Evolutionary conservation across 441 rosid species (phyloP), one percentile per base, ranked within the genome.

Genomic region (Viola pubescens): DNA sequence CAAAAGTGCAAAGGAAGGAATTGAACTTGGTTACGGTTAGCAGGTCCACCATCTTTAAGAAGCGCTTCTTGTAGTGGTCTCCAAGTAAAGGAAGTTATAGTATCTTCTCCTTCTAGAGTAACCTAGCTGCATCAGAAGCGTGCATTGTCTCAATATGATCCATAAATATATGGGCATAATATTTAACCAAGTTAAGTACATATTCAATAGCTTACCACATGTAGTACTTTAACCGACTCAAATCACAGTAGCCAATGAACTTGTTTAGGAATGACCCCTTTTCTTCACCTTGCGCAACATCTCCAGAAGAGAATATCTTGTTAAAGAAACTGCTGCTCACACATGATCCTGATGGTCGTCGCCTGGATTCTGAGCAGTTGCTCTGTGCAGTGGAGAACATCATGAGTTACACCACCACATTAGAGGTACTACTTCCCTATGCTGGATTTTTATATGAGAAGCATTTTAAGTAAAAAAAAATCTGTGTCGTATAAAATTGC

Each of bases 261-360:
- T 61, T 71, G 48, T 54, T 57, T 50, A 50, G 44, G n/a, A 51
- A 48, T 46, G 61, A 50, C 11, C 19, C 39, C 41, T 56, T 48
- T 51, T 52, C 52, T 48, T 62, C 6, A 11, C 54, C 37, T n/a
- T 42, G 47, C 37, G 60, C 60, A n/a, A 62, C 56, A 37, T 65
- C 75, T 59, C 48, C 65, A 43, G 81, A 75, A 49, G 87, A 84
- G 38, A 89, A 86, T n/a, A 61, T 74, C 64, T 73, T 84, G 55
- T 73, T 84, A 58, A 78, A 66, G 68, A 78, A 75, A 66, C 79
- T 91, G 58, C 77, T 84, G 51, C 70, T 80, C 26, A 61, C 73
- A 66, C 94, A 88, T 79, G 96, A 84, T 58, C 92, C 92, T 38
- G 96, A 88, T 60, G 86, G 83, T 5, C 87, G 88, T 37, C 62